Conservation (phyloP, 2,329 filamentous ascomycete species). For the Chalaropsis thielavioides region DNA sequence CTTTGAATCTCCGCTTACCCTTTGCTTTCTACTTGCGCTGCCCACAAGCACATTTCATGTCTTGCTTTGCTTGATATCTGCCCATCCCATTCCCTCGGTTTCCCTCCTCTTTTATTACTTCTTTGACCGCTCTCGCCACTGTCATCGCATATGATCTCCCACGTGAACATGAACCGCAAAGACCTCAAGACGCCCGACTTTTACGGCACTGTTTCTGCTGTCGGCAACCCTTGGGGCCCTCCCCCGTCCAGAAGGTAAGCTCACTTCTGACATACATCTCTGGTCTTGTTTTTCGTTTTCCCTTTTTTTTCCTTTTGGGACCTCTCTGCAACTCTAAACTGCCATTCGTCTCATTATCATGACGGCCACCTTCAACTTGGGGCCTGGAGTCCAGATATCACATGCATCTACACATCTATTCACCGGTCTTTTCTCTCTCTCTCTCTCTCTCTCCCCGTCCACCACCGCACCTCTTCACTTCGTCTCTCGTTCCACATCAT, state of each 20-base stretch:
- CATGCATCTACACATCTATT: neutral
- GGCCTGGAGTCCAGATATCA: neutral
- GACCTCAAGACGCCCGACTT: constrained; percentile 17
- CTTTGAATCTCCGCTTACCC: neutral
- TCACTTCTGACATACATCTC: neutral
- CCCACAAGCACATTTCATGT: neutral
- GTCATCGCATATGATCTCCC: constrained; percentile 6
- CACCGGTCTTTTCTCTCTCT: neutral
- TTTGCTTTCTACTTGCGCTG: neutral
- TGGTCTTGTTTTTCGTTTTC: neutral
- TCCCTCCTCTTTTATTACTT: neutral
- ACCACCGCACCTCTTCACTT: too few species aligned
- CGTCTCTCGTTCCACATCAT: neutral
- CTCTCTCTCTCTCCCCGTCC: neutral
- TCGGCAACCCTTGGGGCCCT: constrained; percentile 16
- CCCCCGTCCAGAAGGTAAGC: constrained; percentile 17
- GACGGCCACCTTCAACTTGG: neutral
- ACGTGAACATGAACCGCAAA: constrained; percentile 18
- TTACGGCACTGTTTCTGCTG: constrained; percentile 13
- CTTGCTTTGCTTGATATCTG: constrained; percentile 1
- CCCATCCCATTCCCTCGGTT: neutral
- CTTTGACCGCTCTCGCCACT: neutral
- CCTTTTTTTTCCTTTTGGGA: neutral
- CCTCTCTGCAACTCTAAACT: neutral
- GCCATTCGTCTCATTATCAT: neutral